These are phyloP conservation scores for Plasmopara viticola DNA, from an alignment of 352 stramenopile species.

Conservation along the genomic window DNA sequence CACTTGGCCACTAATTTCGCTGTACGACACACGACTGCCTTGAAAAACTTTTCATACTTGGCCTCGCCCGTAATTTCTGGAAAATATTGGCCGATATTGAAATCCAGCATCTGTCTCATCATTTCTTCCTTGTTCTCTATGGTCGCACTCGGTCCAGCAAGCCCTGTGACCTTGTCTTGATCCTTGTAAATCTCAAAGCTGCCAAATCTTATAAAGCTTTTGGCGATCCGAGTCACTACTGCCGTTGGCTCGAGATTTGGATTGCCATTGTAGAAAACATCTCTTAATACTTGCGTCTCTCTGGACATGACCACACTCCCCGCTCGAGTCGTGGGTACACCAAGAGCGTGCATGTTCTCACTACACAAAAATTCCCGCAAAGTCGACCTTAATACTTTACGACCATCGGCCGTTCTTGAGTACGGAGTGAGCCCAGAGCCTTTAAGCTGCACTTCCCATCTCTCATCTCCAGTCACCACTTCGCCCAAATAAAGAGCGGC, in stretches of 20 bases:
- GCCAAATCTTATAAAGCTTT: constrained; percentile 93
- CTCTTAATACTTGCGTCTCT: constrained; percentile 63
- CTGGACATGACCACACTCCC: constrained; percentile 68
- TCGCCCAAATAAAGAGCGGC: constrained; percentile 87
- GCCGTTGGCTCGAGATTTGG: constrained; percentile 73
- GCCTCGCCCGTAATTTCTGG: constrained; percentile 28
- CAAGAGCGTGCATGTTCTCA: constrained; percentile 94
- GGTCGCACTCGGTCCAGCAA: constrained; percentile 61
- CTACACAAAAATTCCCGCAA: constrained; percentile 96
- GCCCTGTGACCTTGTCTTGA: constrained; percentile 50
- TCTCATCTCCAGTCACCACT: constrained; percentile 37
- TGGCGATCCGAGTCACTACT: constrained; percentile 85
- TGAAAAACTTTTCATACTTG: constrained; percentile 47
- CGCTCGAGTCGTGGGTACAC: constrained; percentile 91
- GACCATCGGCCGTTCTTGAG: constrained; percentile 90
- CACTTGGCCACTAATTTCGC: constrained; percentile 78
- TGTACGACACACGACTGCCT: constrained; percentile 65
- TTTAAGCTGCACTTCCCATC: constrained; percentile 96
- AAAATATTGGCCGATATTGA: constrained; percentile 67
- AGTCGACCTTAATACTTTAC: constrained; percentile 90
- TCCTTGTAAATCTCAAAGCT: constrained; percentile 95
- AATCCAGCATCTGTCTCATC: constrained; percentile 76
- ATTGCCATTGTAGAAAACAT: constrained; percentile 88
- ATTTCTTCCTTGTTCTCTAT: constrained; percentile 58
- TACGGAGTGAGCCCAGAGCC: constrained; percentile 94